These are phyloP conservation scores for Pseudovirgaria hyperparasitica DNA, from an alignment of 2,329 filamentous ascomycete genomes.

Conservation along the genomic window DNA sequence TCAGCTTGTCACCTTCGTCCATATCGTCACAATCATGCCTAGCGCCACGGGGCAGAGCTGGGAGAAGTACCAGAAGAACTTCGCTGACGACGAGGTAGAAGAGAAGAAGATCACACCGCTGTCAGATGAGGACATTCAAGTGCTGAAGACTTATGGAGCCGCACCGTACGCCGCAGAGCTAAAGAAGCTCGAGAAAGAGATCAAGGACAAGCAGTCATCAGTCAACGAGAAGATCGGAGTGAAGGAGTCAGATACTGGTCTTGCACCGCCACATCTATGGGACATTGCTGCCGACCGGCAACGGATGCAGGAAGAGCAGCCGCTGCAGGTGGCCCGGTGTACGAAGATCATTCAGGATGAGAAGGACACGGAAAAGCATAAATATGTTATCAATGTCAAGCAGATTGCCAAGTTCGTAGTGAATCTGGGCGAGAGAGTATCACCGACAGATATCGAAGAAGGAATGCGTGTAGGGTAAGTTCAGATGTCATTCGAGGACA, in stretches of 20 bases:
- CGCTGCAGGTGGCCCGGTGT: conserved; percentile 91
- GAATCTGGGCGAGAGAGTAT: conserved; percentile 90
- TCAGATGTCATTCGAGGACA: conserved; percentile 1
- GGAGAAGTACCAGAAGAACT: conserved; percentile 99
- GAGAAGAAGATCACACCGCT: conserved; percentile 99
- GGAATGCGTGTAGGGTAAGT: conserved; percentile 86
- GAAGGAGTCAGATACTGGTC: conserved; percentile 94
- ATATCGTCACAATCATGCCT: conserved; percentile 50
- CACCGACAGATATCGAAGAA: conserved; percentile 97
- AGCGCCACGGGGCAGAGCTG: conserved; percentile 87
- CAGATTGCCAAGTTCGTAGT: conserved; percentile 99
- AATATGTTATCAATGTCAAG: conserved; percentile 99
- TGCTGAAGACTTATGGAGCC: conserved; percentile 96
- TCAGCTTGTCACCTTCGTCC: conserved; percentile 5
- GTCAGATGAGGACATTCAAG: conserved; percentile 98
- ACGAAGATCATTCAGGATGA: conserved; percentile 99
- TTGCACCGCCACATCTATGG: conserved; percentile 97
- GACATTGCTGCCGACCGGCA: conserved; percentile 95
- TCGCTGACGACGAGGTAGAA: conserved; percentile 89
- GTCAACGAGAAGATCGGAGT: conserved; percentile 93
- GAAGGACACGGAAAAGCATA: conserved; percentile 93
- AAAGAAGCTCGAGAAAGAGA: conserved; percentile 97
- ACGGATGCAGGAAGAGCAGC: conserved; percentile 97
- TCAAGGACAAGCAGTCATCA: conserved; percentile 96
- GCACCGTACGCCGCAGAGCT: conserved; percentile 87